Base-by-base conservation (phyloP, 305 asterid genomes). In the Andrographis paniculata region DNA sequence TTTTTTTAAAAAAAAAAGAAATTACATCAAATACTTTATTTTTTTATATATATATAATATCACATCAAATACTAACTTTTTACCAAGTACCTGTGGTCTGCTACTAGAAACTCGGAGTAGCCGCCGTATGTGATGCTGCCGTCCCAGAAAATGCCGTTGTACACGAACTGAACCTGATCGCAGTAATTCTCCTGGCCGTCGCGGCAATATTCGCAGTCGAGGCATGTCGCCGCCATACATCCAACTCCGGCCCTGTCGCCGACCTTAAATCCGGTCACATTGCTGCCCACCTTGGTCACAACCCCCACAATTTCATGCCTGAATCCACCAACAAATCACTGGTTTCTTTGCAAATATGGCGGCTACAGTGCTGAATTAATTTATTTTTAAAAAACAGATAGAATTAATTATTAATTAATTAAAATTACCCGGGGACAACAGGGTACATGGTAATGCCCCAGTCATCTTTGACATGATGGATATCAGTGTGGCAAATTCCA, bases 361-460 rank as follows among this genome's bases (percentile, higher is more conserved):
- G 9, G 33, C 10, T 5, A 0, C 0, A 27, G 33, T 27, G 33
- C 9, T 5, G 10, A 10, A 5, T 27, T 27, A 27, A 5, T 6
- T 5, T 5, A 27, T 0, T 33, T 33, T 5, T 0, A 0, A 0
- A 11, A 33, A 33, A 33, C 4, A 33, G 13, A 6, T 33, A 8
- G 14, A 6, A 33, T 6, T 19, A 43, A 49, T 49, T 17, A 11
- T 17, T 10, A 16, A n/a, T 20, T n/a, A n/a, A n/a, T n/a, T n/a
- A n/a, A 6, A 10, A 3, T 60, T 69, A 88, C 97, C 97, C 94
- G 16, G 97, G 97, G 33, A 88, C 97, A 59, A 82, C 79, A 37
- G 97, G 97, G 59, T 82, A 89, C 84, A 67, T 79, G 21, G 94
- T 85, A 42, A 72, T 76, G 40, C 86, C 89, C 96, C 96, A 86